These are phyloP conservation scores for Saccharomyces hybrid DNA, from an alignment of 1,139 yeast species.

Conservation along the genomic window DNA sequence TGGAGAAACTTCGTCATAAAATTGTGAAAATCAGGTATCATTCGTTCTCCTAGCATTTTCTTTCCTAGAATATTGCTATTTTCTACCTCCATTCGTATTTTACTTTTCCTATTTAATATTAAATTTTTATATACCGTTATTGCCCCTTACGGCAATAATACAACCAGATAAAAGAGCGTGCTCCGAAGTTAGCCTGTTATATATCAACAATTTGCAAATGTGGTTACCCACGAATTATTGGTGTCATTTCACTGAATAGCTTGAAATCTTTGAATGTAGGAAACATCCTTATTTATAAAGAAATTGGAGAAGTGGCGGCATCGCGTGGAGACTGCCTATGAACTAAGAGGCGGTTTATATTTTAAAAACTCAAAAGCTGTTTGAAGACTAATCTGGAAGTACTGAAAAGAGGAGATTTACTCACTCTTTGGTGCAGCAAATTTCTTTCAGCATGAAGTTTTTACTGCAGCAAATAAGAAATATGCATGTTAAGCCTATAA, in stretches of 20 bases:
- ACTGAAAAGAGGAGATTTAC: background rate
- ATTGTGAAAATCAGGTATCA: background rate
- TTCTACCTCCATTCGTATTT: background rate
- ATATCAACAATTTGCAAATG: background rate
- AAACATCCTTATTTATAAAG: background rate
- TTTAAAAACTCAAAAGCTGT: background rate
- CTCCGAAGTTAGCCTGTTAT: background rate
- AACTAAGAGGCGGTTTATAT: background rate
- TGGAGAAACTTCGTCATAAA: background rate
- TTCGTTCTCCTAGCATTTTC: background rate
- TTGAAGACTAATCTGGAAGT: background rate
- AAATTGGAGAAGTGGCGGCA: background rate
- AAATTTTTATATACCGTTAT: background rate
- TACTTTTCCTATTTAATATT: background rate
- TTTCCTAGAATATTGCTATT: background rate
- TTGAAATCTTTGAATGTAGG: background rate
- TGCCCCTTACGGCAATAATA: background rate
- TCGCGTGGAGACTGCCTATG: background rate
- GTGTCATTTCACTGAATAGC: background rate
- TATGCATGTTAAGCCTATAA: slow-evolving; percentile 77
- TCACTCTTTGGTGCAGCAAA: background rate
- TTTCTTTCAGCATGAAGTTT: background rate
- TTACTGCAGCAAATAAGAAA: slow-evolving; percentile 31
- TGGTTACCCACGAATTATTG: background rate
- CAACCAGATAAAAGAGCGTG: background rate